Conservation (phyloP, 75 land plant genomes). For the Picea glauca region DNA sequence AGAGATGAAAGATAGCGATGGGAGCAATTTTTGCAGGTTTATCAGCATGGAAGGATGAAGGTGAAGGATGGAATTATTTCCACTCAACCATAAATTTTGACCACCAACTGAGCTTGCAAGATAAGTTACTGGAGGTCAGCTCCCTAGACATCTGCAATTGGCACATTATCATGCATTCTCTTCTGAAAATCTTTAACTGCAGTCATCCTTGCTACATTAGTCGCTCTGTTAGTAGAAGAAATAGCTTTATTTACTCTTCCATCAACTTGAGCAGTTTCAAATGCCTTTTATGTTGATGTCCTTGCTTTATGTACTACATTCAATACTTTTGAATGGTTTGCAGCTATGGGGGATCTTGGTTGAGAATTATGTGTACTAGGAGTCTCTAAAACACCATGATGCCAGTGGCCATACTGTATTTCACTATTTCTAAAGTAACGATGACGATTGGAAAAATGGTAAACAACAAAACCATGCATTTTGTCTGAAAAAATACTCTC, state of each 20-base stretch:
- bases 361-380: conserved; percentile 36
- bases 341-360: conserved; percentile 41
- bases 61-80: too few species aligned
- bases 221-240: conserved; percentile 77
- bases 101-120: too few species aligned
- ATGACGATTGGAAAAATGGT: conserved; percentile 75
- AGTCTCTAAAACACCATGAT: conserved; percentile 47
- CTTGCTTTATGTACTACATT: conserved; percentile 82
- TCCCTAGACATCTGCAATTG: too few species aligned
- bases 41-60: too few species aligned
- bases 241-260: conserved; percentile 86
- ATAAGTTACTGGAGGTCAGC: too few species aligned
- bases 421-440: conserved; percentile 71
- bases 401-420: conserved; percentile 68
- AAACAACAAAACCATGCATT: conserved; percentile 85
- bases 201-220: conserved; percentile 93
- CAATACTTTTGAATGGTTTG: conserved; percentile 67
- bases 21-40: too few species aligned
- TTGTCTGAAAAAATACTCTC: conserved; percentile 73
- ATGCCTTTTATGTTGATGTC: conserved; percentile 69
- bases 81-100: too few species aligned
- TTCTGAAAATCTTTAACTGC: conserved; percentile 91
- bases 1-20: too few species aligned
- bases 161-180: background rate
- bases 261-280: conserved; percentile 74